Conservation (phyloP, 2,329 filamentous ascomycete species). For the Beauveria sp. region DNA sequence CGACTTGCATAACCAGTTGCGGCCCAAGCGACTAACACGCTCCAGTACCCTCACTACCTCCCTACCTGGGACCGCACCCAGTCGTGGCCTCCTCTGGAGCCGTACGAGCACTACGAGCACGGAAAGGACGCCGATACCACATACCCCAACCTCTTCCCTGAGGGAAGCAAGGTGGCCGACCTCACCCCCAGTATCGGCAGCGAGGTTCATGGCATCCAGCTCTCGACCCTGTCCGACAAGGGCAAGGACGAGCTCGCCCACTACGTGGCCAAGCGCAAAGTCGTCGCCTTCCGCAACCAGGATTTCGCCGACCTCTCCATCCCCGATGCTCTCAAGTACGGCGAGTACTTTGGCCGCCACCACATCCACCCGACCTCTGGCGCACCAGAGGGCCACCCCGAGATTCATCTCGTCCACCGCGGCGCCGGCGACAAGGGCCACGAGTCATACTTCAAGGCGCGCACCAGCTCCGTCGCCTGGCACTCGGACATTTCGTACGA, state of each 20-base stretch:
- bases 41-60: conserved; percentile 38
- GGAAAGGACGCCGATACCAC: conserved; percentile 56
- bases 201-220: conserved; percentile 55
- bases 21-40: background rate
- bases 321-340: conserved; percentile 53
- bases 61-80: conserved; percentile 52
- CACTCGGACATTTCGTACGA: conserved; percentile 80
- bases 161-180: conserved; percentile 28
- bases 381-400: conserved; percentile 56
- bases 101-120: conserved; percentile 58
- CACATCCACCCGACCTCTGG: conserved; percentile 69
- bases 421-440: conserved; percentile 37
- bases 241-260: conserved; percentile 61
- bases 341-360: conserved; percentile 59
- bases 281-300: conserved; percentile 62
- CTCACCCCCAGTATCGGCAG: conserved; percentile 58
- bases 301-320: conserved; percentile 56
- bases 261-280: conserved; percentile 58
- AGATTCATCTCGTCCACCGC: conserved; percentile 62
- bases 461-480: conserved; percentile 72
- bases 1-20: too few relatives aligned
- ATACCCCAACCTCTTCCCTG: conserved; percentile 52
- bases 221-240: conserved; percentile 39
- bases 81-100: conserved; percentile 49
- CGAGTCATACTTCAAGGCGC: conserved; percentile 51